Base-by-base conservation (phyloP, 208 protist species). In the Balamuthia mandrillaris region DNA sequence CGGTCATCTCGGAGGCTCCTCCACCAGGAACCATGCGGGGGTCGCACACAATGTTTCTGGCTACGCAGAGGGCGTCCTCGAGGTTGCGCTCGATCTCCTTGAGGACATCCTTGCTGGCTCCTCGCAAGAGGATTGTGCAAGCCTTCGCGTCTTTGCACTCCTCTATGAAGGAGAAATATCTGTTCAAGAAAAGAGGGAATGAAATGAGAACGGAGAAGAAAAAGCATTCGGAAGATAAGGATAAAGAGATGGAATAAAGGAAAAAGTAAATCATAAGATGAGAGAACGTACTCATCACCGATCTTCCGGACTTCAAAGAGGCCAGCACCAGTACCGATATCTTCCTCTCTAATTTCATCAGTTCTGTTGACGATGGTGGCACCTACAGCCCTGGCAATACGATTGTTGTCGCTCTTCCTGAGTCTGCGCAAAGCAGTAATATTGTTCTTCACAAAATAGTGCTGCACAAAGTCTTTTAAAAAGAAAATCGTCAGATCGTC, bases 361-460 rank as follows among this genome's bases (percentile, higher is more conserved):
- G 98, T 92, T 41, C 97, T 94, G 86, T 96, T 94, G 74, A 98
- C 95, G 86, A 99, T 99, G 24, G 96, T 99, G 29, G 98, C 99
- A 42, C 98, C 98, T 37, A 96, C 97, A 33, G 96, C 96, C 45
- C 97, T 92, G 1, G 98, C 98, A 81, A 99, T 95, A 91, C 99
- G 96, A 88, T 99, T 98, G 92, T 99, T 99, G 90, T 99, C 98
- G 5, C 97, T 98, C 93, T 99, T 99, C 84, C 98, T 94, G 21
- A 99, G 83, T 42, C 98, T 94, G 83, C 99, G 95, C 60, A 99
- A 95, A 79, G 96, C 97, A 14, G 97, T 98, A 84, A 99, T 98
- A 84, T 94, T 94, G 27, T 95, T 94, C 91, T 99, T 98, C 79
- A 96, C 94, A 79, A 99, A 94, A 87, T 98, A 98, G 91, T 99